Evolutionary conservation across 805 yeast genomes (phyloP), one percentile per base, ranked within the genome.

Genomic region (Osmozyma mogii): DNA sequence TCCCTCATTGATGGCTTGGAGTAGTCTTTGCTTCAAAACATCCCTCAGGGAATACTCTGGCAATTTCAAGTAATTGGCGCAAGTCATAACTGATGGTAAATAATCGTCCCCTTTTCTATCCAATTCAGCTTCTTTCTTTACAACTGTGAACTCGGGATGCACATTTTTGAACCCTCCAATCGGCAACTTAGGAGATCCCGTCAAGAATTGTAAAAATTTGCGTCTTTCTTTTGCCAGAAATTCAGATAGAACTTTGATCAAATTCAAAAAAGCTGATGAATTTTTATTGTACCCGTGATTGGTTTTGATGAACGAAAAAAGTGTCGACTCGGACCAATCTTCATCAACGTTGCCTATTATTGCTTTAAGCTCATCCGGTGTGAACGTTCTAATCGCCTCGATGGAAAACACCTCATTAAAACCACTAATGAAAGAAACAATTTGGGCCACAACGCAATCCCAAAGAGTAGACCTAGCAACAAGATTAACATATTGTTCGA

Each of bases 31-130:
- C 28, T 52, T 60, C 78, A 92, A 68, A 2, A 83, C 54, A 11
- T 65, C 75, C 35, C 66, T 69, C 20, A 70, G 59, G 3, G 84
- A 69, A 50, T 89, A 92, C 38, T 81, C 72, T 4, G 98, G 97
- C 13, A 92, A 59, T 52, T 89, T 89, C 41, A 89, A 65, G 49
- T 89, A 92, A 50, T 89, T 89, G 3, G 94, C 96, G 62, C 98
- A 89, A 0, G 98, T 89, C 98, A 89, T 89, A 3, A 92, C 98
- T 56, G 95, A 84, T 2, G 98, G 97, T 33, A 92, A 63, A 47
- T 80, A 87, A 37, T 78, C 85, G 53, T 89, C 95, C 4, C 83
- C 70, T 9, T 58, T 54, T 15, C 72, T 50, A 0, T 77, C 80
- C 27, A 70, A 76, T 30, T 89, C 97, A n/a, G 79, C 69, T 34